Evolutionary conservation across 768 basidiomycete species (phyloP), one percentile per base, ranked within the genome.

Genomic region (Coprinellus aureogranulatus): DNA sequence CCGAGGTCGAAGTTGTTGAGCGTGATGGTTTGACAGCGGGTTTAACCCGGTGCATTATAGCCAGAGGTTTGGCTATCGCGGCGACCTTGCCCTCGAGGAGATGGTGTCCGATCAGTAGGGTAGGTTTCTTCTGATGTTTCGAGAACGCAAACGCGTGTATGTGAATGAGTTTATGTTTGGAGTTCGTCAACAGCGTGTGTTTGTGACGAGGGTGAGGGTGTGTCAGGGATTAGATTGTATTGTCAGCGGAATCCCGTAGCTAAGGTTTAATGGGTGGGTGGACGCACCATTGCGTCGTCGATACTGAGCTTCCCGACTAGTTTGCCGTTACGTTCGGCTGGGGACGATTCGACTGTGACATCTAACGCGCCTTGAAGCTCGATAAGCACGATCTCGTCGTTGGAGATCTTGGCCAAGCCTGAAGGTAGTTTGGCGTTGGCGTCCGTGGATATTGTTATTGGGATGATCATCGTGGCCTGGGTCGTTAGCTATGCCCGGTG

Each of bases 281-380:
- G n/a, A 74, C 83, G 65, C 64, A 88, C 88, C 64, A 77, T 77
- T 26, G 67, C 70, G 6, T 82, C 81, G 51, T 89, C 87, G 6
- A 92, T 74, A 44, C 75, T 81, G 11, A 97, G 71, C 60, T 77
- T 86, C n/a, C 94, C 94, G 3, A 96, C 84, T n/a, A 90, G 67
- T 60, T 87, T 83, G 4, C 87, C 89, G 26, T 86, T 79, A 37
- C 80, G 82, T 62, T 86, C 81, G 9, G 78, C 70, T 45, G 72
- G 72, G 31, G 77, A 69, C 9, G 67, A 68, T 44, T 72, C 82
- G 55, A 90, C 88, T 6, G 14, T 34, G 30, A 89, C 85, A 45
- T 89, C 85, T 37, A 97, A 79, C 50, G 79, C 76, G 51, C 94
- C 94, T 70, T 98, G 95, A 4, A 97, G 77, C 65, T 98, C 94